phyloP scores from a whole-genome alignment of 495 filamentous ascomycete species.

The Saxophila tyrrhenica region DNA sequence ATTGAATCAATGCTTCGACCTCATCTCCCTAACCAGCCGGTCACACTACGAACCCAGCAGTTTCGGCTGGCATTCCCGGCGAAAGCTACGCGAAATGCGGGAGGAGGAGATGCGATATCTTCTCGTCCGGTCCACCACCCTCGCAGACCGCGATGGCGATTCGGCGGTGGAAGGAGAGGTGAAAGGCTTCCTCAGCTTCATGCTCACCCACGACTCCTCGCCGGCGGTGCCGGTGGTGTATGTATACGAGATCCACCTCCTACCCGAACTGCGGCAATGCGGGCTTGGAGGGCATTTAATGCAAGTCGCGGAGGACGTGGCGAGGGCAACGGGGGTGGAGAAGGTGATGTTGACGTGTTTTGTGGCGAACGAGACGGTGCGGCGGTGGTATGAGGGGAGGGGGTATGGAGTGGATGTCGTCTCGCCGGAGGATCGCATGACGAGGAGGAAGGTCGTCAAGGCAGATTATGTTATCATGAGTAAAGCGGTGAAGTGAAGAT shows the following conservation, averaged over 20 bases:
- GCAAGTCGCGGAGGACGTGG: conserved; percentile 23
- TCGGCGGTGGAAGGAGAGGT: not conserved
- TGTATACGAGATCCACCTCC: conserved; percentile 79
- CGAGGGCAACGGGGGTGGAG: conserved; percentile 34
- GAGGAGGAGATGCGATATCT: conserved; percentile 45
- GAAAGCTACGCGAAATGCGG: conserved; percentile 67
- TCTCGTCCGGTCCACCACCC: conserved; percentile 14
- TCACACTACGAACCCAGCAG: conserved; percentile 53
- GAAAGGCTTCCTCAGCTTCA: conserved; percentile 63
- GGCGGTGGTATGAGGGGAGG: conserved; percentile 53
- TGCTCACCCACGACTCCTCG: conserved; percentile 71
- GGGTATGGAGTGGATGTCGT: conserved; percentile 45
- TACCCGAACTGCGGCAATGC: conserved; percentile 40
- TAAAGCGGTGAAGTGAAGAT: conserved; percentile 29
- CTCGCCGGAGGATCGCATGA: conserved; percentile 11
- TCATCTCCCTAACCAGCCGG: conserved; percentile 60
- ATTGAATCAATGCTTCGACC: conserved; percentile 53
- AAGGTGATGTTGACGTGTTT: conserved; percentile 86
- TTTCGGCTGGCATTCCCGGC: conserved; percentile 55
- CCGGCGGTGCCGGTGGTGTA: conserved; percentile 67
- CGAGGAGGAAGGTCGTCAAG: conserved; percentile 10
- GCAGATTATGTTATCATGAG: conserved; percentile 20
- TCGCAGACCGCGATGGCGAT: not conserved
- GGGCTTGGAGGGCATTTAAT: conserved; percentile 32
- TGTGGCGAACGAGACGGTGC: conserved; percentile 47